Base-by-base conservation (phyloP, 495 filamentous ascomycete species). In the Podospora bellae-mahoneyi region DNA sequence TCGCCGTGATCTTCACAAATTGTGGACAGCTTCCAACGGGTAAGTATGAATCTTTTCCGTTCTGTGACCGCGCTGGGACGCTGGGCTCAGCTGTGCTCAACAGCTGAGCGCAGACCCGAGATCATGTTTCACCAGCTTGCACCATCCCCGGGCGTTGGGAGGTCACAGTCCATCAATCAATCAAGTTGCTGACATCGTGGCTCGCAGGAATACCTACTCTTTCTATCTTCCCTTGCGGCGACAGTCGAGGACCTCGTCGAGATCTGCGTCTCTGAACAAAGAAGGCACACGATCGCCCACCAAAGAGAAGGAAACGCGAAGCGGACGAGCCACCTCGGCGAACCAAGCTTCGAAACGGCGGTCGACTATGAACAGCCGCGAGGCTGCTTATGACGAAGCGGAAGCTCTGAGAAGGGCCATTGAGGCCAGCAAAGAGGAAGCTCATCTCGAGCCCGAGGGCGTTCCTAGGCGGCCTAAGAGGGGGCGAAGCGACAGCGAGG, bases 351-450 rank as follows among this genome's bases (percentile, higher is more conserved):
- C 85, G 27, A 97, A 97, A 75, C 88, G 95, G 64, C 88, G 95
- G 18, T 96, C 94, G 30, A 99, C 95, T 9, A 97, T 98, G 92
- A 97, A 98, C 74, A 98, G 96, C 76, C 87, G 94, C 64, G 92
- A 94, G 75, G 94, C 95, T 62, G 93, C 92, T 5, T 97, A 97
- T 74, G 94, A 98, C 71, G 94, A 97, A 79, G 93, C 96, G 69
- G 95, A 97, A 77, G 88, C 92, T 67, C 76, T 99, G 34, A 87
- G 92, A 66, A 85, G 90, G 71, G 96, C 93, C 19, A 92, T 99
- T 73, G 95, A 98, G 77, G 93, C 96, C 67, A 99, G 95, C 81
- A 97, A 93, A 77, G 87, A 90, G 72, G 87, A 88, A n/a, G 82
- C 83, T 39, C 76, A 75, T 66, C 73, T 78, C 34, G 76, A 76